phyloP scores from a whole-genome alignment of 169 alveolate genomes.

The Plasmodium yoelii region DNA sequence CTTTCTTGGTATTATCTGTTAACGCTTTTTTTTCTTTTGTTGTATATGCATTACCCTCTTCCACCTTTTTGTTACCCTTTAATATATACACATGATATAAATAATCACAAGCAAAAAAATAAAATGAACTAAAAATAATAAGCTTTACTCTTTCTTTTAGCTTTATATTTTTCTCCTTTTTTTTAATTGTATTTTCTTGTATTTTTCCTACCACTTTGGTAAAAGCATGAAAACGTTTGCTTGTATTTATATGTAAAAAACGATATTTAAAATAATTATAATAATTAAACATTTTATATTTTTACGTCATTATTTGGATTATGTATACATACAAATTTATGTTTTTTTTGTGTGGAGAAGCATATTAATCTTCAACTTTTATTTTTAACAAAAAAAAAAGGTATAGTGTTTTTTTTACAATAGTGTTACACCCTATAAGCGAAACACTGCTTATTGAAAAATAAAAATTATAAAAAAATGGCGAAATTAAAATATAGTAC shows the following conservation, averaged over 20 bases:
- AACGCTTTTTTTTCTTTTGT: too few species aligned
- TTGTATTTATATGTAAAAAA: constrained; percentile 12
- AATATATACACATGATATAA: constrained; percentile 60
- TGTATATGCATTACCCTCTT: not conserved
- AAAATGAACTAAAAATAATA: constrained; percentile 66
- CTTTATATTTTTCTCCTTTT: constrained; percentile 42
- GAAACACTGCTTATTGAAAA: not conserved
- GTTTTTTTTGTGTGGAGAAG: too few species aligned
- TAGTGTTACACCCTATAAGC: not conserved
- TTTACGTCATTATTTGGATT: not conserved
- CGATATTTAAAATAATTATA: constrained; percentile 14
- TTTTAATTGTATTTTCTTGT: constrained; percentile 16
- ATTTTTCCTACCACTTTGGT: not conserved
- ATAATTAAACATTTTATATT: constrained; percentile 28
- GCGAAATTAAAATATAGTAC: not conserved
- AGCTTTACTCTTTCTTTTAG: constrained; percentile 65
- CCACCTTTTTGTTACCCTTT: constrained; percentile 4
- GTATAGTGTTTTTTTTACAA: not conserved
- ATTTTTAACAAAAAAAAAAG: not conserved
- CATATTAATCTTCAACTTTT: too few species aligned
- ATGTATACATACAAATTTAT: not conserved
- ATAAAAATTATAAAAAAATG: constrained; percentile 1
- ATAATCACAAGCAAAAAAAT: constrained; percentile 62
- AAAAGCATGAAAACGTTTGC: constrained; percentile 24
- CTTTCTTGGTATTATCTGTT: too few species aligned